Evolutionary conservation across 495 filamentous ascomycete genomes (phyloP), one percentile per base, ranked within the genome.

Genomic region (Penicillium antarcticum): DNA sequence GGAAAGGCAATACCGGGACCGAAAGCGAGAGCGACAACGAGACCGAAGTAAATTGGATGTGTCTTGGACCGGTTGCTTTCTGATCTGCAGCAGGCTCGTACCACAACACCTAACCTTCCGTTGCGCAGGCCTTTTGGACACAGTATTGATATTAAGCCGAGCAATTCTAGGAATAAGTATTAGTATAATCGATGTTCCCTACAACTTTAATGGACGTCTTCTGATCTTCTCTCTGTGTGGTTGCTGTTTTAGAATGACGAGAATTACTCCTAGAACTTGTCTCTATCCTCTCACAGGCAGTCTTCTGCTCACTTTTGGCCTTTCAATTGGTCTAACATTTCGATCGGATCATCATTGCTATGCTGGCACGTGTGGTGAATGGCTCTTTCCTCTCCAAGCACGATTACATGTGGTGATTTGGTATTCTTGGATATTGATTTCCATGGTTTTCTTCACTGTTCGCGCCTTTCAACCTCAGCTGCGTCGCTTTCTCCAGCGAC

Each of bases 331-430:
- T 39, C 35, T 48, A 35, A 48, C 45, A 48, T 48, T 39, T 48
- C 33, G 45, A 48, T 48, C 45, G 18, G 21, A 48, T 48, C 45
- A 48, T 48, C 45, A 48, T 48, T 48, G 45, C 34, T 48, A 48
- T 48, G 34, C 45, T 48, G 45, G 45, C 17, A 48, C 45, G 11
- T 48, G 45, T 31, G 45, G 45, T 29, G 45, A 48, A 32, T 48
- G 45, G 45, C 45, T 48, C 40, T 48, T 48, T 32, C 45, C 45
- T 48, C 45, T 48, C 19, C 45, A 48, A 35, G 45, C 45, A 39
- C 45, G 45, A 40, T 39, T 48, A 48, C 45, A 48, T 48, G 45
- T 48, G 21, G 45, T 48, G 45, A 31, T 48, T 24, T 48, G 45
- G 45, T 48, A 48, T 40, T 48, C 45, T 35, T 48, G 45, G 45